Conservation (phyloP, 225 moss, liverwort and hornwort species). For the Pseudoscleropodium purum region DNA sequence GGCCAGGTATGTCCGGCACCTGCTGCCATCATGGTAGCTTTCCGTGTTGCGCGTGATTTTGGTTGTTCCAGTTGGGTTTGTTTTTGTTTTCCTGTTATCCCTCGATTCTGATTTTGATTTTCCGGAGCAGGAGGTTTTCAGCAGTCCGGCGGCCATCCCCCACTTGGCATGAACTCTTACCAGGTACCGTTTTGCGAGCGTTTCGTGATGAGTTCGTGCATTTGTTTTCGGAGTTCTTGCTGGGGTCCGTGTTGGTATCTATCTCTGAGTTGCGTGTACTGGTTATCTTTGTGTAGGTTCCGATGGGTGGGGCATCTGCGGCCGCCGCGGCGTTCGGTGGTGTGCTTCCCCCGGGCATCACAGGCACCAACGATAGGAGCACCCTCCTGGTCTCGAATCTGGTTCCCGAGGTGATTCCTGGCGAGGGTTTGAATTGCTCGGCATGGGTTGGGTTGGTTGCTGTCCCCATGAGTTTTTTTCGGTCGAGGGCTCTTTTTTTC, state of each 20-base stretch:
- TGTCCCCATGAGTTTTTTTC: background rate
- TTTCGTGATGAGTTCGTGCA: too few species aligned
- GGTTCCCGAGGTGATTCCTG: conserved; percentile 54
- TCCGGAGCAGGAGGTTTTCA: conserved; percentile 67
- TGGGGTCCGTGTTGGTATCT: background rate
- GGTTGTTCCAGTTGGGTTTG: background rate
- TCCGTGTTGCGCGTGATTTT: background rate
- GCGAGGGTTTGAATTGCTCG: background rate
- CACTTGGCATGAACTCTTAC: conserved; percentile 69
- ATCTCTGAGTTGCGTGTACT: background rate
- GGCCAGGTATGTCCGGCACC: conserved; percentile 46
- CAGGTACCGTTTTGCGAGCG: conserved; percentile 34
- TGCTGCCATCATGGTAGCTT: background rate
- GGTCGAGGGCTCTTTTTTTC: background rate
- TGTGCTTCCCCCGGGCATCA: conserved; percentile 71
- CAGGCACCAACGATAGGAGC: conserved; percentile 96
- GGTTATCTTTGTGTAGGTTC: conserved; percentile 9
- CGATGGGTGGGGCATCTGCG: conserved; percentile 68
- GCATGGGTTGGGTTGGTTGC: background rate
- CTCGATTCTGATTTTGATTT: background rate
- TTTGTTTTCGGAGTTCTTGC: background rate
- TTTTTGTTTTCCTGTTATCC: background rate
- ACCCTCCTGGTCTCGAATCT: conserved; percentile 93
- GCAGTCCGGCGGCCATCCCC: conserved; percentile 72
- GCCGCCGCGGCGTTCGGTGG: conserved; percentile 96